A percentile compares a stretch with the other conserved stretches of the same genome.
Conservation (phyloP, 345 rosid genomes). For the Crucihimalaya himalaica region DNA sequence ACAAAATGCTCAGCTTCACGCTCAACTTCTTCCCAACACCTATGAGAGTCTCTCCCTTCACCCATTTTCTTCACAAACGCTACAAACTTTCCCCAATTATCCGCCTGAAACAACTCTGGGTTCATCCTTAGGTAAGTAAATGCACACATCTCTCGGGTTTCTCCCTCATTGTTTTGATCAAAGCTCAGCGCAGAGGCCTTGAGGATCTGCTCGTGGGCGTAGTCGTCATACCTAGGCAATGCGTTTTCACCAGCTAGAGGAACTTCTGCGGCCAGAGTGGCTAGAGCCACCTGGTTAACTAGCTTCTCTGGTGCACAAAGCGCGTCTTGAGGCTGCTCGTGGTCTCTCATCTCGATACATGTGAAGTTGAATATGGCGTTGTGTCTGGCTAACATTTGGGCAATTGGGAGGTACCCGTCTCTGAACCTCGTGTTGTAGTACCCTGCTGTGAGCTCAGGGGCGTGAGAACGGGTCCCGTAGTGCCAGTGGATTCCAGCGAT, state of each 20-base stretch:
- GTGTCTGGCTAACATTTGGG: conserved; percentile 85
- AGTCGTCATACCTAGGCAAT: conserved; percentile 74
- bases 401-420: conserved; percentile 92
- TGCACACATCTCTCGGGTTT: conserved; percentile 77
- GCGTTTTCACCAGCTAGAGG: conserved; percentile 96
- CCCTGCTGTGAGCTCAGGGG: conserved; percentile 98
- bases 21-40: conserved; percentile 86
- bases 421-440: conserved; percentile 88
- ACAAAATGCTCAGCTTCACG: conserved; percentile 91
- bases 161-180: conserved; percentile 42
- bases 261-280: conserved; percentile 64
- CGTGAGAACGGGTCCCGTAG: conserved; percentile 89
- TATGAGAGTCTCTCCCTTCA: conserved; percentile 58
- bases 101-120: conserved; percentile 67
- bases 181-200: conserved; percentile 62
- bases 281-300: conserved; percentile 83
- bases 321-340: conserved; percentile 95
- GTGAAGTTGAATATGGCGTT: conserved; percentile 94
- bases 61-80: conserved; percentile 92
- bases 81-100: conserved; percentile 90
- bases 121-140: conserved; percentile 96
- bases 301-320: conserved; percentile 94
- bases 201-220: conserved; percentile 75
- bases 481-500: conserved; percentile 99
- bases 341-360: conserved; percentile 94